Base-by-base conservation (phyloP, 176 grass and related monocot species). In the Neostapfia colusana region DNA sequence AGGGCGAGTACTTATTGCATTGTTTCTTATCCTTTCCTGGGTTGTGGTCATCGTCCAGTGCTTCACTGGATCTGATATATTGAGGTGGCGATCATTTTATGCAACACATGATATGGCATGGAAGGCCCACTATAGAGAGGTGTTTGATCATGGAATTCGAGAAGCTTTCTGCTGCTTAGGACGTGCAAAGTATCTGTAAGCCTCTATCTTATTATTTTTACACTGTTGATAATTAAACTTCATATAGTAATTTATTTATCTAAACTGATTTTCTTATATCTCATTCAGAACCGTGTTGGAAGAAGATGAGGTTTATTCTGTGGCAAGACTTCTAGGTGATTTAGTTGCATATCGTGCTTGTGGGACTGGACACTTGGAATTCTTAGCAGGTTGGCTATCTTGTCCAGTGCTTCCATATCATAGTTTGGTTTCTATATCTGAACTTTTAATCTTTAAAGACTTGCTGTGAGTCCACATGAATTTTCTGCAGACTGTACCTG, bases 91-190 rank as follows among this genome's bases (percentile, higher is more conserved):
- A 55, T 98, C 95, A 24, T 98, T 92, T 85, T 98, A 98, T 84
- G 85, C 91, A 48, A 98, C 95, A 49, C 95, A 95, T 87, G 95
- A 98, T 83, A 88, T 90, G 65, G 95, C 91, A 60, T 98, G 95
- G 95, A 98, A 98, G 85, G 89, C 91, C 86, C 92, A 98, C 83
- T 98, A 98, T 83, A 90, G 95, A 58, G 95, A 98, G 76, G 95
- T 98, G 39, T 98, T 98, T 74, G 95, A 98, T 78, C 89, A 98
- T 82, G 91, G 89, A 42, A 98, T 98, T 76, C 87, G 95, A 82
- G 95, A 98, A 79, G 95, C 95, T 88, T 80, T 98, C 56, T 98
- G 95, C 74, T 98, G 95, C 85, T 80, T 98, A 64, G 95, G 95
- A 68, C 91, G 91, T 72, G 84, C 79, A 69, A 92, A 98, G 50